Evolutionary conservation across 2,329 filamentous ascomycete genomes (phyloP), one percentile per base, ranked within the genome.

Genomic region (Fusarium pseudoanthophilum): DNA sequence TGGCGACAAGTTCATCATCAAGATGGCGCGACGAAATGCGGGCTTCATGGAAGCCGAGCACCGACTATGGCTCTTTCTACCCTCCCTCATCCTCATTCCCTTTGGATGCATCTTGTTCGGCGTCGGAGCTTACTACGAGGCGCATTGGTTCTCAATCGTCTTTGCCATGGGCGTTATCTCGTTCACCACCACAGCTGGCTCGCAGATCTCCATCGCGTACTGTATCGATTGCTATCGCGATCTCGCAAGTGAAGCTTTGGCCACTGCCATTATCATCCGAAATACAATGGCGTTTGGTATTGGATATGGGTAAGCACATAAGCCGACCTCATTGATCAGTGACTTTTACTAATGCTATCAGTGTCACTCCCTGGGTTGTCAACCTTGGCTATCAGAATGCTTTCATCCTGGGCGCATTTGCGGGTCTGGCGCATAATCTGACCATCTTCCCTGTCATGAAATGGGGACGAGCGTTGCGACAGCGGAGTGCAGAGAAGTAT

Each of bases 281-380:
- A 51, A 51, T 5, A 51, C 46, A 4, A 49, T 32, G 28, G 46
- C 28, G 1, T 49, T 49, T 11, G 46, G 28, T 2, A 32, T 49
- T 24, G 46, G 28, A 9, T 32, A 49, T 18, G 46, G 46, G 46
- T 32, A 49, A 32, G 21, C 8, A 24, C 21, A 49, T 7, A 18
- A 5, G 8, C 8, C 6, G 9, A 7, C 16, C 24, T 11, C 14
- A 3, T 11, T 11, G 14, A 11, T 11, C 2, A 13, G 18, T 1
- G 28, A 6, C 1, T 49, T 18, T 16, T 11, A 11, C 46, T 49
- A 16, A 49, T n/a, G 5, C 4, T 18, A 3, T 13, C 4, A 49
- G 46, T 51, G 28, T 51, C 11, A 32, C 46, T 18, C 46, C 46
- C 18, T 51, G 46, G 46, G 46, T 51, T 51, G 28, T 32, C 28